Percentiles rank a stretch among this genome's conserved stretches.
These are phyloP conservation scores for Boletus rubescentipes DNA, from an alignment of 768 basidiomycete species.

Conservation along the genomic window DNA sequence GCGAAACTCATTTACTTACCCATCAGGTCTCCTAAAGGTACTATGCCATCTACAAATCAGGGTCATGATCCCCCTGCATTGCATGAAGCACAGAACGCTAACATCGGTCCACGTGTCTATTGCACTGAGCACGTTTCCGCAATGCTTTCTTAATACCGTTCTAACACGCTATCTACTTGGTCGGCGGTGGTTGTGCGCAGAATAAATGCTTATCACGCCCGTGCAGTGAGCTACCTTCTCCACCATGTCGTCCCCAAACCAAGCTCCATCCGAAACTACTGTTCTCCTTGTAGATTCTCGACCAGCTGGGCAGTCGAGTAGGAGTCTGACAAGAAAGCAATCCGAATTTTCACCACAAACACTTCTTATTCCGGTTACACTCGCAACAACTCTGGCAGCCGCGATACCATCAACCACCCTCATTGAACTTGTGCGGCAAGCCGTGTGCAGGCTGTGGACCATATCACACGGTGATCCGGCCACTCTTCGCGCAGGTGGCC, in stretches of 20 bases:
- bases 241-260: conserved; percentile 14
- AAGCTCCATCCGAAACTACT: conserved; percentile 7
- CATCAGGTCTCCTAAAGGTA: neutral
- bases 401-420: conserved; percentile 27
- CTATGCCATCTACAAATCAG: neutral
- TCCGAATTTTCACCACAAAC: conserved; percentile 12
- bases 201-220: neutral
- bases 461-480: conserved; percentile 5
- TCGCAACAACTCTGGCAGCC: conserved; percentile 22
- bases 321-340: neutral
- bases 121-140: neutral
- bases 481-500: conserved; percentile 7
- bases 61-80: neutral
- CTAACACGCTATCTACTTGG: neutral
- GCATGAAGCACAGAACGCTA: neutral
- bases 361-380: conserved; percentile 28
- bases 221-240: neutral
- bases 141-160: conserved; percentile 2
- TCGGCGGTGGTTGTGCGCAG: neutral
- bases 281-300: conserved; percentile 7
- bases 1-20: neutral
- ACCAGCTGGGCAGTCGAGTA: neutral
- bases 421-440: conserved; percentile 24
- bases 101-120: neutral
- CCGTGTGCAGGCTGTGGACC: conserved; percentile 29